Conservation (phyloP, 2,329 filamentous ascomycete species). For the Diaporthe ampelina region DNA sequence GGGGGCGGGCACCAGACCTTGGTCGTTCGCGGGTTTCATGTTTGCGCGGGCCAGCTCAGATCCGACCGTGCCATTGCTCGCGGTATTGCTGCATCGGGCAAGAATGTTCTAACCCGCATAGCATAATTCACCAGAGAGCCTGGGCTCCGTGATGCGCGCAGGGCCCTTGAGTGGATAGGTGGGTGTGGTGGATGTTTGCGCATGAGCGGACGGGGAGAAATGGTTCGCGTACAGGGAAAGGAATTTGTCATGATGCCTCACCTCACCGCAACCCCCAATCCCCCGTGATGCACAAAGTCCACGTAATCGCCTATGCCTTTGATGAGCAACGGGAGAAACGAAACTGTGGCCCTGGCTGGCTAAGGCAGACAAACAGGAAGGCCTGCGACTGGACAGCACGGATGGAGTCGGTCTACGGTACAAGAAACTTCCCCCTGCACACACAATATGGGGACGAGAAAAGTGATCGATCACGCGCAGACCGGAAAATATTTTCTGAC, state of each 20-base stretch:
- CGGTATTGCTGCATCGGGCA: constrained; percentile 25
- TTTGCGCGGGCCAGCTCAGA: constrained; percentile 30
- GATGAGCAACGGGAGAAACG: background rate
- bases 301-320: constrained; percentile 29
- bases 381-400: background rate
- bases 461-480: background rate
- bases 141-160: constrained; percentile 3
- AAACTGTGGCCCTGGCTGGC: background rate
- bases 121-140: constrained; percentile 12
- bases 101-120: background rate
- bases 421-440: no score
- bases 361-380: no score
- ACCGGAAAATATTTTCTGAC: constrained; percentile 14
- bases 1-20: constrained; percentile 11
- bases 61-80: constrained; percentile 30
- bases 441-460: background rate
- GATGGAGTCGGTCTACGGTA: no score
- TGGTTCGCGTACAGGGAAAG: background rate
- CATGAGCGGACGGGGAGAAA: background rate
- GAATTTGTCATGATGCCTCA: constrained; percentile 26
- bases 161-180: no score
- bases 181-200: background rate
- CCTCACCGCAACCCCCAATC: background rate
- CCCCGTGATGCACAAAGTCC: background rate
- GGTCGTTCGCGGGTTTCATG: constrained; percentile 22